These are phyloP conservation scores for Stygiomarasmius scandens DNA, from an alignment of 1,284 basidiomycete species.

Conservation along the genomic window DNA sequence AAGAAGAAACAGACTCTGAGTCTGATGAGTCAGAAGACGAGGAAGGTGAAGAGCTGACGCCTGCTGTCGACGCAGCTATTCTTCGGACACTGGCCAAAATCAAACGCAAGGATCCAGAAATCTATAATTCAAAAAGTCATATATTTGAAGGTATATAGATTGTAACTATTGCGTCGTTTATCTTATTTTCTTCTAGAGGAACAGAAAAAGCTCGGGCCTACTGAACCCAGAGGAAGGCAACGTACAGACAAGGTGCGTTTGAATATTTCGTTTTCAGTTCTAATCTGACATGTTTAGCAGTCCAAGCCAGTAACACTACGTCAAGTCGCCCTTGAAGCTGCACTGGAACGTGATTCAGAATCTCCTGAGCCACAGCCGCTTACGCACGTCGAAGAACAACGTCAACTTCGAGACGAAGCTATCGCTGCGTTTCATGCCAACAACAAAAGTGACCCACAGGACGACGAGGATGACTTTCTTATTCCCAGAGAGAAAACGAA, in stretches of 20 bases:
- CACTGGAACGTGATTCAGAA: constrained; percentile 51
- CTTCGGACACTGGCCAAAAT: constrained; percentile 90
- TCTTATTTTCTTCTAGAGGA: constrained; percentile 56
- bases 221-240: constrained; percentile 25
- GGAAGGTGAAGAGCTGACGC: constrained; percentile 94
- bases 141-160: constrained; percentile 72
- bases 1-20: constrained; percentile 69
- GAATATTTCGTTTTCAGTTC: background rate
- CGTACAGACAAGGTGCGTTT: constrained; percentile 56
- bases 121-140: constrained; percentile 73
- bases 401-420: constrained; percentile 77
- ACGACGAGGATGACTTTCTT: constrained; percentile 67
- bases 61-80: constrained; percentile 93
- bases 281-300: constrained; percentile 27
- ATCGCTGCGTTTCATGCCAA: constrained; percentile 75
- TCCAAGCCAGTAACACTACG: constrained; percentile 65
- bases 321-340: constrained; percentile 60
- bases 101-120: constrained; percentile 79
- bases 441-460: constrained; percentile 50
- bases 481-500: constrained; percentile 76
- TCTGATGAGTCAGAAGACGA: constrained; percentile 89
- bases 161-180: constrained; percentile 2
- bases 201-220: constrained; percentile 45
- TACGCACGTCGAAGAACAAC: constrained; percentile 84
- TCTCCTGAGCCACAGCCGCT: constrained; percentile 53